Conservation (phyloP, 1,139 yeast species). For the Magnusiomyces paraingens region DNA sequence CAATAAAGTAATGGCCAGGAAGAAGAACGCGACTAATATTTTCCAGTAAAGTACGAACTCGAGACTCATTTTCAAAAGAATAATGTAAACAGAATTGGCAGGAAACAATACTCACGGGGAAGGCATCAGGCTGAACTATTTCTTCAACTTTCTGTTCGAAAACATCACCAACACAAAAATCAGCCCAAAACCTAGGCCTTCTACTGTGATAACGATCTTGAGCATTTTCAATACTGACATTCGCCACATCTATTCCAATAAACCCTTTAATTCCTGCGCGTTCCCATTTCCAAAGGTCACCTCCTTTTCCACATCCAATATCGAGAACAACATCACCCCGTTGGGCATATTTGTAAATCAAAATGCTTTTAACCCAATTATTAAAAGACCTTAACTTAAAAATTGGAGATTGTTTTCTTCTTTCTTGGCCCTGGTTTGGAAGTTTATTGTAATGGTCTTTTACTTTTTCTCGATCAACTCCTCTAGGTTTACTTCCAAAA, state of each 20-base stretch:
- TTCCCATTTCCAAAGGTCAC: conserved; percentile 87
- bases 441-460: conserved; percentile 81
- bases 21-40: conserved; percentile 72
- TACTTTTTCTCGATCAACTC: conserved; percentile 38
- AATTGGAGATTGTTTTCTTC: conserved; percentile 74
- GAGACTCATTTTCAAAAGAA: conserved; percentile 81
- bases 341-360: conserved; percentile 60
- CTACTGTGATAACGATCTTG: conserved; percentile 59
- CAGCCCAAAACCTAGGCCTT: conserved; percentile 54
- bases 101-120: conserved; percentile 84
- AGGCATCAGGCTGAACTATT: conserved; percentile 61
- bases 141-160: conserved; percentile 65
- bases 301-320: conserved; percentile 97
- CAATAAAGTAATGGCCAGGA: conserved; percentile 81
- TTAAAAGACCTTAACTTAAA: conserved; percentile 82
- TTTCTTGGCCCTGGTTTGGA: conserved; percentile 59
- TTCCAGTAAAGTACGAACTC: conserved; percentile 62
- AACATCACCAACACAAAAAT: conserved; percentile 88
- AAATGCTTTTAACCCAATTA: conserved; percentile 81
- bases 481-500: conserved; percentile 16
- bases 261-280: conserved; percentile 66
- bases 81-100: conserved; percentile 91
- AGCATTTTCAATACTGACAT: conserved; percentile 82
- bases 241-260: conserved; percentile 89
- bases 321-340: conserved; percentile 57